Conservation (phyloP, 139 green algal species). For the Desmodesmus armatus region DNA sequence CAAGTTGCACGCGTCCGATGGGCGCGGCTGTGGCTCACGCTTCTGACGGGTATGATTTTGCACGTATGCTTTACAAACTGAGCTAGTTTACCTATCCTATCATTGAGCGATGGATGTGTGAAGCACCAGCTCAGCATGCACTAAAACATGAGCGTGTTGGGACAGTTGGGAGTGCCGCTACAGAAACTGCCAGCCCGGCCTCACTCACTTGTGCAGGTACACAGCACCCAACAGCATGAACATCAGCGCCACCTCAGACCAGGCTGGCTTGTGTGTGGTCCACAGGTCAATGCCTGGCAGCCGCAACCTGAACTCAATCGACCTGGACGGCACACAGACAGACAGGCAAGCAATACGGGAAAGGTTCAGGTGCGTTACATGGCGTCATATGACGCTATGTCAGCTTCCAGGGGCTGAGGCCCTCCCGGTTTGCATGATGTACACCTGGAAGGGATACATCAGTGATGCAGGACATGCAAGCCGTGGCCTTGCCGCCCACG, state of each 20-base stretch:
- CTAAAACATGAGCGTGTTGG: neutral
- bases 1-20: neutral
- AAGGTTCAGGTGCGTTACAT: no score
- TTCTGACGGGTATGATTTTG: neutral
- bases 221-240: conserved; percentile 83
- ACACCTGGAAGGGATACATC: no score
- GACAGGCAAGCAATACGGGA: no score
- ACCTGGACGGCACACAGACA: neutral
- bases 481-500: no score
- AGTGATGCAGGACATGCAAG: no score
- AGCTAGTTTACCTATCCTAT: neutral
- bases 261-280: conserved; percentile 65
- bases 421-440: no score
- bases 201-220: conserved; percentile 60
- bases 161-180: neutral
- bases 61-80: neutral
- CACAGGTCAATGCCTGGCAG: conserved; percentile 51
- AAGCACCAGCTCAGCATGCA: neutral
- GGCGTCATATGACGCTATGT: no score
- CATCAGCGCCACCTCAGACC: conserved; percentile 71
- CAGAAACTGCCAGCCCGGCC: neutral
- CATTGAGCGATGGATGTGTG: neutral
- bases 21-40: neutral
- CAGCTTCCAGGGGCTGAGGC: no score
- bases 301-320: conserved; percentile 39